phyloP scores from a whole-genome alignment of 495 filamentous ascomycete genomes.

The Penicillium flavigenum region DNA sequence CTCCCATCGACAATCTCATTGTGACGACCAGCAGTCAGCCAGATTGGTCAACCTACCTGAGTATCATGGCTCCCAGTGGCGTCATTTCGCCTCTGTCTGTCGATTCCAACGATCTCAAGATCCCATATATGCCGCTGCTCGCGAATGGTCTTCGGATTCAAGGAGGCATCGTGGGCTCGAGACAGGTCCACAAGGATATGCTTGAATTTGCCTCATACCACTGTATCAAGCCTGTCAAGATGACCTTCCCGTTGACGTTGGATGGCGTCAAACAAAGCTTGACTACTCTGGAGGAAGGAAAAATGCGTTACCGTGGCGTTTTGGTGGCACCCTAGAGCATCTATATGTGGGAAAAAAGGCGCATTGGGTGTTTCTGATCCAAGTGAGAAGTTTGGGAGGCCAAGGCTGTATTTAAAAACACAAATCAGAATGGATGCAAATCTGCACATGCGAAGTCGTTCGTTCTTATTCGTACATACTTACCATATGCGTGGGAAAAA shows the following conservation, averaged over 20 bases:
- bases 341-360: neutral
- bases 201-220: constrained; percentile 56
- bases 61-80: constrained; percentile 44
- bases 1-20: constrained; percentile 44
- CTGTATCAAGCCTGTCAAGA: constrained; percentile 53
- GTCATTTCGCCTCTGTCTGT: constrained; percentile 55
- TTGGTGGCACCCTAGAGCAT: constrained; percentile 30
- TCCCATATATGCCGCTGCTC: constrained; percentile 54
- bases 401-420: neutral
- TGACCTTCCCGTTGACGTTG: constrained; percentile 56
- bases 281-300: constrained; percentile 51
- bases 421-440: neutral
- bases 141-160: constrained; percentile 49
- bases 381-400: neutral
- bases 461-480: neutral
- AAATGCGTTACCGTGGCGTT: constrained; percentile 60
- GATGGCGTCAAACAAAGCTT: constrained; percentile 54
- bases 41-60: constrained; percentile 40
- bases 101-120: constrained; percentile 45
- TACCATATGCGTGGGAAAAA: neutral
- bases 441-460: neutral
- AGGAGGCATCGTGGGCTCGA: constrained; percentile 51
- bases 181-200: constrained; percentile 55
- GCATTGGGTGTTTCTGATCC: neutral
- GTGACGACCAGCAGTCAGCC: constrained; percentile 49